These are phyloP conservation scores for Diaporthe sp. DNA, from an alignment of 2,329 filamentous ascomycete genomes.

Conservation along the genomic window DNA sequence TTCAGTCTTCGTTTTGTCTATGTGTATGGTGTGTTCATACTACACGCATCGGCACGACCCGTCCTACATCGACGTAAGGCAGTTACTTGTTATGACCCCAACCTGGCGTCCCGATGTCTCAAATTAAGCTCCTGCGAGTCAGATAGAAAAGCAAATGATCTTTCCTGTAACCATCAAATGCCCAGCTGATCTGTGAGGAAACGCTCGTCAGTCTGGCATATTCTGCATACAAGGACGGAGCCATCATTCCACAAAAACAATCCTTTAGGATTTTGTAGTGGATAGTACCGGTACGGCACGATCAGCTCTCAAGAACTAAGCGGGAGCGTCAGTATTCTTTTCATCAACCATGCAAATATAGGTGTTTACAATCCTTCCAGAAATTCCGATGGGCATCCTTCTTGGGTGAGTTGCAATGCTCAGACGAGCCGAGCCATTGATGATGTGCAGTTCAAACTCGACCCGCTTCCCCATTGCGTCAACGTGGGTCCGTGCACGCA, in stretches of 20 bases:
- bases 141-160: not conserved
- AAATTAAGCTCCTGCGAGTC: not conserved
- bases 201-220: not conserved
- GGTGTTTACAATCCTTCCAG: too few relatives aligned
- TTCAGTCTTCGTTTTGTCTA: not conserved
- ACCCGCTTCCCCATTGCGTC: not conserved
- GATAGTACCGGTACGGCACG: not conserved
- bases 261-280: not conserved
- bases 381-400: not conserved
- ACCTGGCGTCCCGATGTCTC: not conserved
- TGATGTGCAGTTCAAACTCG: not conserved
- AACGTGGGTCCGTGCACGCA: constrained; percentile 3
- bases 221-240: not conserved
- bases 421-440: not conserved
- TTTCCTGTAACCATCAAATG: not conserved
- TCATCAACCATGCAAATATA: not conserved
- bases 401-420: not conserved
- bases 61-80: not conserved
- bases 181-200: not conserved
- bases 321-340: not conserved
- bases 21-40: not conserved
- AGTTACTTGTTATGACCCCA: not conserved
- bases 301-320: not conserved
- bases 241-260: not conserved
- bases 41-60: too few relatives aligned